Base-by-base conservation (phyloP, 169 alveolate genomes). In the Eimeria sp. region DNA sequence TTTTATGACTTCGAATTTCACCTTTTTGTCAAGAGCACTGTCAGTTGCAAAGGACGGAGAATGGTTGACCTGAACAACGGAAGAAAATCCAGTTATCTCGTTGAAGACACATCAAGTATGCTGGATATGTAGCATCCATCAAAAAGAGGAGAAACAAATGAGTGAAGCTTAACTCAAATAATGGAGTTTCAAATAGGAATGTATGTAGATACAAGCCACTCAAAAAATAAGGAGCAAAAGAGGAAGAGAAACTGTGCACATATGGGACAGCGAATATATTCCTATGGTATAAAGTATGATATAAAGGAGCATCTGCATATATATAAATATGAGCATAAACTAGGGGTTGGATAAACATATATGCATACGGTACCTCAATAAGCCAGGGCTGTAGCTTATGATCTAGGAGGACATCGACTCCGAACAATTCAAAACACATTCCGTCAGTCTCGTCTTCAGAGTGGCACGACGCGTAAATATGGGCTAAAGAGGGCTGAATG, bases 391-490 rank as follows among this genome's bases (percentile, higher is more conserved):
- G 95, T 40, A 98, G 93, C 80, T 97, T 96, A 95, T 94, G 86
- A 89, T 97, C 98, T 40, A 98, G 72, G 91, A 97, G 92, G 51
- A 98, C 97, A 92, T 97, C 98, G 93, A 97, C 98, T 67, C 99
- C 99, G 57, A 98, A 95, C 11, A 98, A 54, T 96, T 98, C 99
- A 96, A 98, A 98, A 65, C 99, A 98, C 98, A 98, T 97, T 61
- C 97, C 97, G 76, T 97, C 98, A 13, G 98, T 96, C 54, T 96
- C 91, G 67, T 98, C 99, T 45, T 98, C 97, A n/a, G 98, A 98
- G 83, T 98, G 97, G 92, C 98, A 95, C 11, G 98, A 93, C 61
- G 97, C 95, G 97, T 98, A 98, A 54, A 95, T 94, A 95, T 98
- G 99, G 13, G 98, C 97, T 43, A 98, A 90, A 49, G 97, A 96